These are phyloP conservation scores for Ophiostoma himal-ulmi DNA, from an alignment of 2,329 filamentous ascomycete genomes.

Conservation along the genomic window DNA sequence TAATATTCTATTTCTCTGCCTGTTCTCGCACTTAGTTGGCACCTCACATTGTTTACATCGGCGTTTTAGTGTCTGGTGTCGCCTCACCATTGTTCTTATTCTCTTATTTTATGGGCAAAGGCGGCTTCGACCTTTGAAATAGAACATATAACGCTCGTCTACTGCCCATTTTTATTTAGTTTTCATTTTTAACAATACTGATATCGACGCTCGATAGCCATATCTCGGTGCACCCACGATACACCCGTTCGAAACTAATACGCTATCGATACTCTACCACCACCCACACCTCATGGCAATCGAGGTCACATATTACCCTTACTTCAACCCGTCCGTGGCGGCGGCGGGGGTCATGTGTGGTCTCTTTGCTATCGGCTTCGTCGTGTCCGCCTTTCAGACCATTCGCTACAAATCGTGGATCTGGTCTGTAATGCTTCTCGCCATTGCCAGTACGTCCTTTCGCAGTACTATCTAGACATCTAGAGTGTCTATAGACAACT, in stretches of 20 bases:
- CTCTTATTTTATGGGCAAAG: background rate
- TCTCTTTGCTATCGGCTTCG: constrained; percentile 29
- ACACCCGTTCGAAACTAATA: no score
- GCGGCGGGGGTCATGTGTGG: constrained; percentile 29
- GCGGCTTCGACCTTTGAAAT: background rate
- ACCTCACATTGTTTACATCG: background rate
- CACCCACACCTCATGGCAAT: constrained; percentile 15
- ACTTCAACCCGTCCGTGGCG: constrained; percentile 29
- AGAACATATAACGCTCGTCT: background rate
- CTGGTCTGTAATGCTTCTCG: constrained; percentile 31
- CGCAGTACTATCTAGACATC: background rate
- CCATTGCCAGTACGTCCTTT: constrained; percentile 28
- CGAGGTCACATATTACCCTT: constrained; percentile 24
- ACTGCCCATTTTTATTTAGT: background rate
- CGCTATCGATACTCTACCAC: background rate
- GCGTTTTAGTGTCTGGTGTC: background rate
- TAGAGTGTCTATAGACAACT: background rate
- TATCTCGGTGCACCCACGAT: background rate
- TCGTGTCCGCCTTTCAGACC: constrained; percentile 29
- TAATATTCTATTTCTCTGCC: background rate
- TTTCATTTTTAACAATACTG: background rate
- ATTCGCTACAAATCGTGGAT: constrained; percentile 31
- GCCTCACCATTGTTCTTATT: background rate
- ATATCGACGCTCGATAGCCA: no score
- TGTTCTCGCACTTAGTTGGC: background rate